Base-by-base conservation (phyloP, 2,329 filamentous ascomycete species). In the Pseudopithomyces maydicus region DNA sequence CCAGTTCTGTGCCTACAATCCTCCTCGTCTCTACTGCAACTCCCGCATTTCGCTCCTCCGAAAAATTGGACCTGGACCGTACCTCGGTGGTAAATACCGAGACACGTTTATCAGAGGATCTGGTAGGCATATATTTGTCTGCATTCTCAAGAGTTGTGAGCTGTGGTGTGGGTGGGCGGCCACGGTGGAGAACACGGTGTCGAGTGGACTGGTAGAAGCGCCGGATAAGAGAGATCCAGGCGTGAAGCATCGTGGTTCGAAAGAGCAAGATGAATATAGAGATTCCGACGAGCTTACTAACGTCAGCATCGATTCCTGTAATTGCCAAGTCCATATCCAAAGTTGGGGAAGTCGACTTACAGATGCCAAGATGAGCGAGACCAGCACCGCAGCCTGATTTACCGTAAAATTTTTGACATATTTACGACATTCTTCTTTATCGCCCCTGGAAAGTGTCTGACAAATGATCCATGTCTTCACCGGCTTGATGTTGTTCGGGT, bases 221-320 rank as follows among this genome's bases (percentile, higher is more conserved):
- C 7, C 17, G 19, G 59, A 71, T 58, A 45, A 70, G 55, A 19
- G 65, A 44, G 43, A 56, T 32, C 69, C 68, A 73, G 44, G 65
- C 67, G n/a, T 47, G 35, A 43, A 71, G 55, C 64, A 73, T 71
- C 38, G 66, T 61, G 12, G 15, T 15, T 22, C 64, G 66, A 47
- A 67, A 64, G 57, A 77, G 26, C 53, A 74, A 48, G 66, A 76
- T 29, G 70, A 77, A 60, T 64, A 76, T 52, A 44, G 69, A 62
- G 64, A 79, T 56, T 65, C 78, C 56, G 48, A 72, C 56, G 64
- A 79, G 52, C 70, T 79, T 41, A 8, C 5, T 15, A 6, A 11
- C 32, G 29, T 50, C 12, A 60, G 51, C n/a, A 17, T 15, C 8
- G 11, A 33, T 32, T 2, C 14, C 15, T 22, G 20, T 26, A 11